These are phyloP conservation scores for Diaporthe longicolla DNA, from an alignment of 2,329 filamentous ascomycete species.

Conservation along the genomic window DNA sequence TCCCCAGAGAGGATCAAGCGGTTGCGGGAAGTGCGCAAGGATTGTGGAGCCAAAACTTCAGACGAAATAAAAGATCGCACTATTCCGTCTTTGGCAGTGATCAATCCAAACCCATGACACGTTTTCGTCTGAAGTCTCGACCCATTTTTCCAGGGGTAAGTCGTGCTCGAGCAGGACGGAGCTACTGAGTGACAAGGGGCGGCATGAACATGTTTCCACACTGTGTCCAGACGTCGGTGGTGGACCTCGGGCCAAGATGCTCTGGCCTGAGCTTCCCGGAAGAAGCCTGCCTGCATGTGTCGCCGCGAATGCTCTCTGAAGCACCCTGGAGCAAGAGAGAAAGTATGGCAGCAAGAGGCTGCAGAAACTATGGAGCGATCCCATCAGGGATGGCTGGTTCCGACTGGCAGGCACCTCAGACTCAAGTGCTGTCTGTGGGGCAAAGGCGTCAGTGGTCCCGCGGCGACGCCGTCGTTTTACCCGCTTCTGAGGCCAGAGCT, in stretches of 20 bases:
- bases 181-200: conserved; percentile 12
- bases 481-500: conserved; percentile 17
- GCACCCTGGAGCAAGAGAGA: not conserved
- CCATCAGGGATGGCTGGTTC: conserved; percentile 19
- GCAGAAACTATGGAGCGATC: not conserved
- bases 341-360: not conserved
- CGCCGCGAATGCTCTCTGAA: not conserved
- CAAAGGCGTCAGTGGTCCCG: conserved; percentile 14
- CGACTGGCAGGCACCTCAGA: conserved; percentile 24
- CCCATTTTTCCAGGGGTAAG: conserved; percentile 39
- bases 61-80: conserved; percentile 41
- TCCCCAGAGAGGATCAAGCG: conserved; percentile 36
- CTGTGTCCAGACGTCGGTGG: conserved; percentile 34
- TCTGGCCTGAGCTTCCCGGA: conserved; percentile 23
- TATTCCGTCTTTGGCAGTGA: conserved; percentile 26
- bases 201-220: conserved; percentile 34
- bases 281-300: conserved; percentile 18
- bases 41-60: conserved; percentile 36
- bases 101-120: conserved; percentile 36
- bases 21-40: conserved; percentile 39
- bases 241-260: conserved; percentile 23
- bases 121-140: conserved; percentile 41
- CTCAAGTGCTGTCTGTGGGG: conserved; percentile 5
- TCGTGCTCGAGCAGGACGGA: conserved; percentile 33
- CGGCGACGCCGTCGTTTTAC: conserved; percentile 35